phyloP scores from a whole-genome alignment of 1,284 basidiomycete species.

The Peniophora sp. region DNA sequence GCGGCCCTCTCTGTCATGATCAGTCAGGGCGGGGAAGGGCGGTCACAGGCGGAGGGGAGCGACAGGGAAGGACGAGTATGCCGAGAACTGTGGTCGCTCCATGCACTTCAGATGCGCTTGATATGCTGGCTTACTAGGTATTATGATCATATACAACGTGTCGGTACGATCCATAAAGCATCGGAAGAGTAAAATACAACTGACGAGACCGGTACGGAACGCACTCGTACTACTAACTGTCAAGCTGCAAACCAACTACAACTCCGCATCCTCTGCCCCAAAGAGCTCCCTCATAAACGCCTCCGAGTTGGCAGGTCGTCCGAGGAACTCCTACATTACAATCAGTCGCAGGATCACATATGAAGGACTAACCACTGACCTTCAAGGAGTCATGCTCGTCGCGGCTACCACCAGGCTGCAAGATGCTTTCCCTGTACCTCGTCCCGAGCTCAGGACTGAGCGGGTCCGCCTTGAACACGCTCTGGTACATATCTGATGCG shows the following conservation, averaged over 20 bases:
- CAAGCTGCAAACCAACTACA: not conserved
- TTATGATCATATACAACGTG: too few relatives aligned
- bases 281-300: constrained; percentile 70
- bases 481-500: constrained; percentile 73
- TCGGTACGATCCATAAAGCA: too few relatives aligned
- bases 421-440: constrained; percentile 45
- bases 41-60: too few relatives aligned
- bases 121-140: too few relatives aligned
- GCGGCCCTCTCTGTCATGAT: too few relatives aligned
- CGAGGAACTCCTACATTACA: constrained; percentile 56
- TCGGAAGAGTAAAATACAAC: too few relatives aligned
- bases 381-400: constrained; percentile 53
- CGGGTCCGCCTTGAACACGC: constrained; percentile 73
- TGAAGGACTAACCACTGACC: constrained; percentile 20
- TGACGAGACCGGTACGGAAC: constrained; percentile 15
- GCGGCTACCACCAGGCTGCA: constrained; percentile 46
- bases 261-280: constrained; percentile 18
- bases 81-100: too few relatives aligned
- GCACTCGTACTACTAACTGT: constrained; percentile 19
- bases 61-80: too few relatives aligned
- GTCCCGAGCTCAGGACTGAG: constrained; percentile 53
- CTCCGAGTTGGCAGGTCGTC: constrained; percentile 65
- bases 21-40: too few relatives aligned
- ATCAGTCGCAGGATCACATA: too few relatives aligned
- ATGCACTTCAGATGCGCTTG: too few relatives aligned